Base-by-base conservation (phyloP, 192 early-diverging fungal genomes). In the Thamnidium elegans region DNA sequence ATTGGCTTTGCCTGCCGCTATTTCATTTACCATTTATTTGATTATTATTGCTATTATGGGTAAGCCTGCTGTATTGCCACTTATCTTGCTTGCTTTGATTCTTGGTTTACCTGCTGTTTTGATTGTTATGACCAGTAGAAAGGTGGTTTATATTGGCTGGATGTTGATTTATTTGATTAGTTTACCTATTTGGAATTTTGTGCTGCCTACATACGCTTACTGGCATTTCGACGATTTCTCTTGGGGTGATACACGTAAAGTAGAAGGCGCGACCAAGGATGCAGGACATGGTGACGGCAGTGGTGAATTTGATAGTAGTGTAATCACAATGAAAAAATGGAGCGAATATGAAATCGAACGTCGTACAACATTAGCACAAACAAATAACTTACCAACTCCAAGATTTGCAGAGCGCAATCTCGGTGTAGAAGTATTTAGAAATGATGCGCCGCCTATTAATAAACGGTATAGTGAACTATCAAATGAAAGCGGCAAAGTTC, bases 181-280 rank as follows among this genome's bases (percentile, higher is more conserved):
- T 21, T 75, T 92, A 53, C 90, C 90, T 7, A 74, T 93, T 15
- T 93, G 89, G 89, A 90, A 90, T 65, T 89, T 92, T 70, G 74
- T 92, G 1, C 68, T 92, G 34, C 91, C 91, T 2, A 75, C 78
- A 3, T 91, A 90, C 34, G 86, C 91, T 26, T 93, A 87, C 78
- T 93, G 91, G 91, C 86, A 93, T 75, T 92, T 93, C 81, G 91
- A 93, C 62, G 90, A 93, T 53, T 93, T 93, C 63, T 86, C 87
- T 32, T 93, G 91, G 91, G 91, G 91, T 58, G 77, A 90, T 68
- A 93, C 92, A 1, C 81, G 92, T 44, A 79, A 79, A 69, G 85
- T 89, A 10, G 76, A 81, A 48, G 89, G 87, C 43, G 50, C 8
- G 8, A 14, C 56, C 48, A 47, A 44, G 21, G 63, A 53, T 15